Base-by-base conservation (phyloP, 1,139 yeast genomes). In the Geotrichum histeridarum region DNA sequence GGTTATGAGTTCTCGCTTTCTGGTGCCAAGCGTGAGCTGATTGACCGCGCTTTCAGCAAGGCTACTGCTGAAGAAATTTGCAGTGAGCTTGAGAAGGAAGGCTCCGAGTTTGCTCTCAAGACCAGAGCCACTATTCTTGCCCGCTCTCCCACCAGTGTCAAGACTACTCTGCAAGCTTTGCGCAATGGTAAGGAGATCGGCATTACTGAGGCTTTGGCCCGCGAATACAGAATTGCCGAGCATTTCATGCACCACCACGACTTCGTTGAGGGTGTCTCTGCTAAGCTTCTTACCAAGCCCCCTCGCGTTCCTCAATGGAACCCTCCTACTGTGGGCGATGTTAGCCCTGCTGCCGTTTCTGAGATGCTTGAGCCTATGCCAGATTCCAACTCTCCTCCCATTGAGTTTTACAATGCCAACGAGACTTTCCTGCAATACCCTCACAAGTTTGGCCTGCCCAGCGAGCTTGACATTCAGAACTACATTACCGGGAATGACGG, bases 131-230 rank as follows among this genome's bases (percentile, higher is more conserved):
- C 79, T 41, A 75, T 93, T 60, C 54, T 73, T 64, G 63, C 64
- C 54, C 82, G 85, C 69, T 88, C 96, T 7, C 86, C 88, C 51
- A 77, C 88, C n/a, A 84, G 95, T 8, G 76, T 90, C 63, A 83
- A 86, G 65, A 81, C 90, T 39, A 83, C 90, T 0, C 77, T 83
- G 61, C 85, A 83, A 55, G 77, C 88, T 59, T 74, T 90, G 69
- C 82, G 84, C 63, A 77, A 79, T 57, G 90, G 91, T 54, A 71
- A 77, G 32, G 66, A 73, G 47, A 76, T 82, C 59, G 77, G 85
- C 57, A 81, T 90, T 63, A 77, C 79, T 57, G 73, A 80, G 50
- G 88, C 93, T 51, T 73, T 93, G 58, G 81, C 80, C 63, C 79
- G 81, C 62, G 99, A 93, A 70, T 76, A 88, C 71, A 76, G 78